Base-by-base conservation (phyloP, 371 early-diverging fungal genomes). In the Mucor piriformis region DNA sequence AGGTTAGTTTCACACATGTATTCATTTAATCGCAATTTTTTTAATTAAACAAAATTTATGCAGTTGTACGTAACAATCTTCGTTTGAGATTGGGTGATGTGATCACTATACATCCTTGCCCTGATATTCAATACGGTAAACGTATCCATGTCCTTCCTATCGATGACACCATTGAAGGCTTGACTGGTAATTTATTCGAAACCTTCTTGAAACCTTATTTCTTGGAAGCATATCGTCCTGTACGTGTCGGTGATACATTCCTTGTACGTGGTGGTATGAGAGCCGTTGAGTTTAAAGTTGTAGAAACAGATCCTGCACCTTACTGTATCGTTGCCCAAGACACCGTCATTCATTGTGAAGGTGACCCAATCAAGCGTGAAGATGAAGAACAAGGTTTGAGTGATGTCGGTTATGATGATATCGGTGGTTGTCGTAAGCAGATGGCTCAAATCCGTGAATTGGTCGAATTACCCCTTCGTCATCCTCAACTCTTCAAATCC, bases 381-480 rank as follows among this genome's bases (percentile, higher is more conserved):
- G 96, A 98, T 66, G 98, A 99, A 74, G 97, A 97, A 65, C 85
- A 88, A 61, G 95, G 92, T 63, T 85, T 95, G 47, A 92, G 89
- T 68, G 92, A 90, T 64, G 93, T 99, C 50, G 99, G 99, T 49
- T 99, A 99, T 74, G 99, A 99, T 73, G 98, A 99, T 74, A 93
- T 99, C 81, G 99, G 99, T 74, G 99, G 99, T 57, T 92, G 92
- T 75, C 92, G 99, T 69, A 96, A 94, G 76, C 99, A 99, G 77
- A 92, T 99, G 88, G 99, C 99, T 12, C 99, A 99, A 82, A 99
- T 99, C 62, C 94, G 98, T 70, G 99, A 99, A 79, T 82, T 98
- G 67, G 96, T 99, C 25, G 99, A 99, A 73, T 87, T 99, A 43
- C 99, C 99, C 23, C 88, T 99, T 38, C 92, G 98, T 62, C 98